phyloP scores from a whole-genome alignment of 179 eudicot genomes.

The Camellia oleifera region DNA sequence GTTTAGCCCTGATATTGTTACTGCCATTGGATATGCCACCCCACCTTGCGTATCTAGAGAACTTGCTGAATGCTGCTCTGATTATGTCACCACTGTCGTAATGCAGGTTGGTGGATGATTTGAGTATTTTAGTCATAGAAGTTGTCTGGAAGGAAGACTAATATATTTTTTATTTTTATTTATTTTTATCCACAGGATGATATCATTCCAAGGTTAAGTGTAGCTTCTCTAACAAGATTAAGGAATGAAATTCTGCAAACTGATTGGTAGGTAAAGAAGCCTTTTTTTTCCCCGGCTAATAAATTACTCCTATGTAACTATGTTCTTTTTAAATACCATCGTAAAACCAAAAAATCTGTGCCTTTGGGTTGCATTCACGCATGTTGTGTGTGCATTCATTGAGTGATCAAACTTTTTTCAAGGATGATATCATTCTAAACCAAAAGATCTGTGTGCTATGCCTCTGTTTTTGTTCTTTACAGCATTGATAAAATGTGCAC shows the following conservation, averaged over 20 bases:
- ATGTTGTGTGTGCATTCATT: background rate
- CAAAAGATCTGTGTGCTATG: no score
- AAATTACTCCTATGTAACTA: background rate
- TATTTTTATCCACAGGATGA: constrained; percentile 66
- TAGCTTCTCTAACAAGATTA: constrained; percentile 77
- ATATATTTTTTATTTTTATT: background rate
- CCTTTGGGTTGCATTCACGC: background rate
- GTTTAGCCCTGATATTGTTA: constrained; percentile 71
- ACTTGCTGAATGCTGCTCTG: constrained; percentile 84
- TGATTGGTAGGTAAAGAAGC: constrained; percentile 63
- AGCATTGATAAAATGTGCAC: no score
- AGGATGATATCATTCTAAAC: no score
- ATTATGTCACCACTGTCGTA: constrained; percentile 73
- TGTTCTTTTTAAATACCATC: background rate
- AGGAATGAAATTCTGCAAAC: constrained; percentile 94
- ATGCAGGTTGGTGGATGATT: constrained; percentile 68
- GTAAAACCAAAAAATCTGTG: background rate
- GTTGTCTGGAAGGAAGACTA: background rate
- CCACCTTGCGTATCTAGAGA: constrained; percentile 94
- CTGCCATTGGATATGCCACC: constrained; percentile 84
- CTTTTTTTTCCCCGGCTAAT: background rate
- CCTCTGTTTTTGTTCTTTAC: no score
- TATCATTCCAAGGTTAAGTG: constrained; percentile 86
- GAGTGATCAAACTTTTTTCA: background rate
- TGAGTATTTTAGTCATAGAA: background rate